A percentile compares a stretch with the other conserved stretches of the same genome.
phyloP scores from a whole-genome alignment of 2,329 filamentous ascomycete genomes.

The Magnaporthiopsis poae region DNA sequence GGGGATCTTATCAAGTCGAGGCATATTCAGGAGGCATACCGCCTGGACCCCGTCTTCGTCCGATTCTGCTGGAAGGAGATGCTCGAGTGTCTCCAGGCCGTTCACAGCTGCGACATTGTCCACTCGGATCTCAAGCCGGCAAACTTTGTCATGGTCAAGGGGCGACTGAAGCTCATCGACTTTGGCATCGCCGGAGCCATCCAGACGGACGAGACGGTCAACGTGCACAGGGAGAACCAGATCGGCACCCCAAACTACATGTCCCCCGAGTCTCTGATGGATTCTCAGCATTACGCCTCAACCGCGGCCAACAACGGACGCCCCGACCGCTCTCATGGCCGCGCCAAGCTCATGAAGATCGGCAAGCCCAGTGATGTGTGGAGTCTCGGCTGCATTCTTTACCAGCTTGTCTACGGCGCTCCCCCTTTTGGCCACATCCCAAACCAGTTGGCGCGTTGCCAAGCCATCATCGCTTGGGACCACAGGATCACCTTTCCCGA shows the following conservation, averaged over 20 bases:
- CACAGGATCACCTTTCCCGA: constrained; percentile 64
- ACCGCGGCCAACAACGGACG: constrained; percentile 29
- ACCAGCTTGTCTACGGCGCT: constrained; percentile 97
- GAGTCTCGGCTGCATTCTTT: constrained; percentile 91
- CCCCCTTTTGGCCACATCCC: constrained; percentile 87
- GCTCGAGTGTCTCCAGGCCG: constrained; percentile 85
- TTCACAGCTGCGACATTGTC: constrained; percentile 84
- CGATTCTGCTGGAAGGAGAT: constrained; percentile 99
- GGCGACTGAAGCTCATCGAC: constrained; percentile 88
- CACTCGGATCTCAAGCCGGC: constrained; percentile 95
- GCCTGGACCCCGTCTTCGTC: constrained; percentile 80
- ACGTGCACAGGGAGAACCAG: constrained; percentile 90
- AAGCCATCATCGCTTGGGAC: constrained; percentile 73
- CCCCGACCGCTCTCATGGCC: constrained; percentile 28
- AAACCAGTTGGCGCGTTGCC: constrained; percentile 76
- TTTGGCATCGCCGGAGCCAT: constrained; percentile 98
- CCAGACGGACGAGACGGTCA: constrained; percentile 87
- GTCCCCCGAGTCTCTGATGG: constrained; percentile 87
- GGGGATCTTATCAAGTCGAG: constrained; percentile 71
- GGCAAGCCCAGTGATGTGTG: constrained; percentile 94
- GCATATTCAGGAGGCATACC: constrained; percentile 60
- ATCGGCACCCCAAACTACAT: constrained; percentile 97
- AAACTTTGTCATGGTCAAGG: constrained; percentile 89
- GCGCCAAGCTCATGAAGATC: constrained; percentile 78
- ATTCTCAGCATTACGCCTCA: constrained; percentile 53